These are phyloP conservation scores for Oxytropis ochrocephala DNA, from an alignment of 306 rosid genomes.

Conservation along the genomic window DNA sequence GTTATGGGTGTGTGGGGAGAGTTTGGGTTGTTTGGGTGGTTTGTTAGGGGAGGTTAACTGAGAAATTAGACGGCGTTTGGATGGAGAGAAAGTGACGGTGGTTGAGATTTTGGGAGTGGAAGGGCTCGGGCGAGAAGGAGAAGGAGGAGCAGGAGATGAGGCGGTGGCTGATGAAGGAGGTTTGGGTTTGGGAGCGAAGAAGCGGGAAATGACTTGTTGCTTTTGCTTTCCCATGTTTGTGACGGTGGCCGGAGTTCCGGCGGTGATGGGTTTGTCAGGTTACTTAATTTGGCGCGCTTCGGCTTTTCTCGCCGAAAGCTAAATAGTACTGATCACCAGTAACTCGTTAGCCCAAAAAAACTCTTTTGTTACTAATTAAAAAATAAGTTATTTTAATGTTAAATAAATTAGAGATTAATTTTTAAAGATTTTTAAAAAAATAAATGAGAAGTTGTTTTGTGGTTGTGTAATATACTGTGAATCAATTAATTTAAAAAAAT, in stretches of 20 bases:
- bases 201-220: constrained; percentile 83
- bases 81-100: constrained; percentile 67
- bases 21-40: constrained; percentile 50
- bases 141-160: constrained; percentile 15
- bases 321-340: too few species aligned
- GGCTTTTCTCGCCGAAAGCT: background rate
- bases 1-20: constrained; percentile 50
- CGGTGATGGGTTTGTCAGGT: background rate
- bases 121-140: constrained; percentile 18
- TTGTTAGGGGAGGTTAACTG: constrained; percentile 32
- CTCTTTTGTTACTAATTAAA: too few species aligned
- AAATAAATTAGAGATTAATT: too few species aligned
- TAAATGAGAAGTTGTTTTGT: too few species aligned
- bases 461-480: too few species aligned
- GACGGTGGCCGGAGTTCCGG: background rate
- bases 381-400: too few species aligned
- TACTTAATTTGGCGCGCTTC: constrained; percentile 41
- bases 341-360: too few species aligned
- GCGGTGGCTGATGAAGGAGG: constrained; percentile 23
- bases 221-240: constrained; percentile 70
- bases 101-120: constrained; percentile 77
- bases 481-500: too few species aligned
- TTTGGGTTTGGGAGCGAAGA: constrained; percentile 75
- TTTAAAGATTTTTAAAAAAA: too few species aligned
- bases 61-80: constrained; percentile 70